phyloP scores from a whole-genome alignment of 768 basidiomycete genomes.

The Podaxis carcinomalis region DNA sequence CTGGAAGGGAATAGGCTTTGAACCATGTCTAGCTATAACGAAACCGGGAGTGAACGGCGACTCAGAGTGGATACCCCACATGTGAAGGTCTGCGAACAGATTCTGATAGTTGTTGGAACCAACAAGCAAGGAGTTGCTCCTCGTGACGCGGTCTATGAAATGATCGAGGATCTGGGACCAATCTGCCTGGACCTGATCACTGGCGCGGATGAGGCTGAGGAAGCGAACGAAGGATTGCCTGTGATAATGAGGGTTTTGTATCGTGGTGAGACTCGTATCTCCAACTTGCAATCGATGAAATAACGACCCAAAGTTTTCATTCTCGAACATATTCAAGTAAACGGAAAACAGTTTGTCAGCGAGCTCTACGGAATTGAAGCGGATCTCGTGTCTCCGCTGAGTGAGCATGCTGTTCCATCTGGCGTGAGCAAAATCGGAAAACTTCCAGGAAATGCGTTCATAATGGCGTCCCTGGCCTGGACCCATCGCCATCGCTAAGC shows the following conservation, averaged over 20 bases:
- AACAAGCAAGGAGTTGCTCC: slow-evolving; percentile 20
- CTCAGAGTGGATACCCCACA: slow-evolving; percentile 32
- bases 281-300: neutral
- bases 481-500: neutral
- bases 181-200: slow-evolving; percentile 24
- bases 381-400: neutral
- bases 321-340: slow-evolving; percentile 40
- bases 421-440: neutral
- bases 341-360: slow-evolving; percentile 35
- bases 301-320: slow-evolving; percentile 26
- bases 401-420: neutral
- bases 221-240: slow-evolving; percentile 45
- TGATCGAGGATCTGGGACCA: slow-evolving; percentile 40
- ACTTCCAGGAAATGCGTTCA: slow-evolving; percentile 4
- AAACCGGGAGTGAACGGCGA: neutral
- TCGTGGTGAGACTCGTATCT: neutral
- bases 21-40: slow-evolving; percentile 10
- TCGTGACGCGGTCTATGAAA: slow-evolving; percentile 23
- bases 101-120: slow-evolving; percentile 39
- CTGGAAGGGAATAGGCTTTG: slow-evolving; percentile 16
- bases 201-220: slow-evolving; percentile 32
- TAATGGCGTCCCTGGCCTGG: neutral
- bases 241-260: slow-evolving; percentile 37
- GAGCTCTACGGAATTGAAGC: slow-evolving; percentile 20
- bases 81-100: slow-evolving; percentile 38